Base-by-base conservation (phyloP, 108 stramenopile species). In the Nannochloropsis oceanica region DNA sequence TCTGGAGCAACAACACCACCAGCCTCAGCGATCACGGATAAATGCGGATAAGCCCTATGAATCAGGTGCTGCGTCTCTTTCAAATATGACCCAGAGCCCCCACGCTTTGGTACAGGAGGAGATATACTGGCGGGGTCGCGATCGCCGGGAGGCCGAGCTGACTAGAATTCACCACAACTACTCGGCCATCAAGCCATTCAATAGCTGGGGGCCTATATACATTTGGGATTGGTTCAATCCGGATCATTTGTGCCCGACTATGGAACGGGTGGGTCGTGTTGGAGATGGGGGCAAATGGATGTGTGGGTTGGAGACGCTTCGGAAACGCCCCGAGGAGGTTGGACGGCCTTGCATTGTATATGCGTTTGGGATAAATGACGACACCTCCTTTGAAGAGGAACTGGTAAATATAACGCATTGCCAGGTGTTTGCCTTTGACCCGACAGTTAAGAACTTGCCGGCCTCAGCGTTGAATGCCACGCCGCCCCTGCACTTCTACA, bases 261-360 rank as follows among this genome's bases (percentile, higher is more conserved):
- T 80, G 44, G 34, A 83, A 11, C 43, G 86, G 22, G 44, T 86
- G 43, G 86, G 86, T 24, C n/a, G 81, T 12, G 86, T 86, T 8
- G 86, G 86, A n/a, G 86, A 86, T 22, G 86, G 86, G 22, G 86
- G 86, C 14, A 86, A 86, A 59, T 86, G 86, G 86, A 80, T 86
- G 27, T 86, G 86, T 84, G 86, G 82, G 24, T 42, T 86, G 82
- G 27, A 83, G 24, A 73, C 59, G 22, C 59, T 73, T 18, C 59
- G 59, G 59, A n/a, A 18, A 73, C 18, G 59, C 22, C 22, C 59
- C 2, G 59, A n/a, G 22, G 59, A 73, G 59, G 59, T 10, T 18
- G 22, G n/a, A 18, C 59, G 59, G n/a, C 59, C 59, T n/a, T 86
- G 86, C 50, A 81, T 86, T 24, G 81, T 86, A n/a, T 86, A 86